phyloP scores from a whole-genome alignment of 495 filamentous ascomycete genomes.

The Trichoderma orchidacearum region DNA sequence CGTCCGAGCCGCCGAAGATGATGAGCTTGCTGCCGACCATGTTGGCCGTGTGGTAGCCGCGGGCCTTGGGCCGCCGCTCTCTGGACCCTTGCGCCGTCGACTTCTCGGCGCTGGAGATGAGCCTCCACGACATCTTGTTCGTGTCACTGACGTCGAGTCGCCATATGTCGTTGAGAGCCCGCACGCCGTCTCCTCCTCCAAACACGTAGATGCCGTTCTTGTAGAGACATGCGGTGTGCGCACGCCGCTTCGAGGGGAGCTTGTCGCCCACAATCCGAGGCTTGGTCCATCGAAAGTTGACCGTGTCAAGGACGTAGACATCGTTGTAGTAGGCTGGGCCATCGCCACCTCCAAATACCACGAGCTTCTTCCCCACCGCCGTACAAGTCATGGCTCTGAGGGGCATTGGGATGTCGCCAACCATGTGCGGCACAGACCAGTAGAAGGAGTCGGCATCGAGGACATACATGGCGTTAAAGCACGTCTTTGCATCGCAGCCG shows the following conservation, averaged over 20 bases:
- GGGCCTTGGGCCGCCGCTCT: constrained; percentile 37
- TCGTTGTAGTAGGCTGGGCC: constrained; percentile 57
- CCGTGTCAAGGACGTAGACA: constrained; percentile 52
- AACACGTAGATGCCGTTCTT: constrained; percentile 56
- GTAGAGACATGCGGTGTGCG: constrained; percentile 53
- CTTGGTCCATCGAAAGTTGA: constrained; percentile 45
- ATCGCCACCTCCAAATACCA: constrained; percentile 53
- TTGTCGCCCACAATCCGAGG: constrained; percentile 39
- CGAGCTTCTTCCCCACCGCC: constrained; percentile 49
- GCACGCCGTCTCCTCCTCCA: constrained; percentile 50
- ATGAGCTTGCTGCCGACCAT: constrained; percentile 57
- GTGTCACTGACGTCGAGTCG: constrained; percentile 48
- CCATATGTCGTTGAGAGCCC: constrained; percentile 55
- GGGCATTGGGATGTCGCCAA: constrained; percentile 46
- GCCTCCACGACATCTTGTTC: constrained; percentile 48
- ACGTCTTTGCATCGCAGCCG: constrained; percentile 48
- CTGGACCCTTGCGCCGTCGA: constrained; percentile 8
- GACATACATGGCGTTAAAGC: constrained; percentile 54
- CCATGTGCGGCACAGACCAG: constrained; percentile 43
- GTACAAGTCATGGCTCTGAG: constrained; percentile 55
- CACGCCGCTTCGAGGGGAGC: constrained; percentile 39
- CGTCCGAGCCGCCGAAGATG: constrained; percentile 52
- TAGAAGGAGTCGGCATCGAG: constrained; percentile 52
- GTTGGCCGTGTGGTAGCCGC: constrained; percentile 56
- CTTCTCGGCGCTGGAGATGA: constrained; percentile 30